Evolutionary conservation across 495 filamentous ascomycete species (phyloP), one percentile per base, ranked within the genome.

Genomic region (Annulohypoxylon bovei): DNA sequence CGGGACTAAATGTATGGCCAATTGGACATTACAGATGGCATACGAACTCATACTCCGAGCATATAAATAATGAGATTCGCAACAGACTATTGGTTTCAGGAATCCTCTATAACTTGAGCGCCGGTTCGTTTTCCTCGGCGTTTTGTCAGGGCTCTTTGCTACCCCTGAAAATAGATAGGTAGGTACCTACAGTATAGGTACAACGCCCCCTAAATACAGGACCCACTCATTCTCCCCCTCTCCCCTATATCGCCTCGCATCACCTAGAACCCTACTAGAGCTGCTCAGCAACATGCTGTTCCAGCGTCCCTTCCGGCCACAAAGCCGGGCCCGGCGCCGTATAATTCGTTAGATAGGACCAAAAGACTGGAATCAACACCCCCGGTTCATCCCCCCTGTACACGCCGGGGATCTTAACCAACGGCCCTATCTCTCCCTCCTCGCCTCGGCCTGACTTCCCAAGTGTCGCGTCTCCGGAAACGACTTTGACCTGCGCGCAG

Each of bases 401-500:
- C 9, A 62, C 28, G 0, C 61, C 62, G 11, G 49, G 62, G 25
- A 74, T 71, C 16, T 14, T 49, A 0, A 73, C 62, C 1, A 63
- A 18, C 6, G 52, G 62, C 0, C 42, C 32, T 6, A 53, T 27
- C 27, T 42, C 37, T 3, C 14, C 44, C 7, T 25, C 9, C 8
- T 6, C 12, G 8, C 42, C 3, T 32, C 1, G 11, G 12, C 6
- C 32, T 12, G 23, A 18, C 3, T 23, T 11, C 4, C 27, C 6
- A 9, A 3, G 4, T 3, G 4, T 55, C 18, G 4, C 33, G 25
- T 6, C 28, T 16, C 11, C 25, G 11, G 55, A 14, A 20, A 55
- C 16, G 12, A 91, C 72, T 67, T 83, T 86, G 39, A 91, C 77
- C 78, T 92, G 89, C 12, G 85, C 86, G 77, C 89, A 92, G 30